Base-by-base conservation (phyloP, 176 grass and related monocot species). In the Poa pratensis region DNA sequence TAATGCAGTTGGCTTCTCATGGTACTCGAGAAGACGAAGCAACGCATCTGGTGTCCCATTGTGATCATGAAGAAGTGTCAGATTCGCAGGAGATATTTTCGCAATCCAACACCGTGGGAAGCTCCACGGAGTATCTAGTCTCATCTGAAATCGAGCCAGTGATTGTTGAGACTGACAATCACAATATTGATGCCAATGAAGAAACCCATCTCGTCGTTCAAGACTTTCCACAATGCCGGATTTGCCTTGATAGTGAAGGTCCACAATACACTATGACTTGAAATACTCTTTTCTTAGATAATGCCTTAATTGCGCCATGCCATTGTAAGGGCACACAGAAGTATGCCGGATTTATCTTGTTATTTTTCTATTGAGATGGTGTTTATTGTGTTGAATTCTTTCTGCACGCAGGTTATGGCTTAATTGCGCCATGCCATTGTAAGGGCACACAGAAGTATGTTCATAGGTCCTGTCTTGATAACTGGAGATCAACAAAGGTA, bases 401-500 rank as follows among this genome's bases (percentile, higher is more conserved):
- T 17, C 35, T 85, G 43, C 54, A 75, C 69, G 64, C 78, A 98
- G 96, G 91, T 76, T 89, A 92, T 80, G 96, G 92, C 87, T 78
- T 98, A 73, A 98, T 98, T 83, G 93, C 96, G 0, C 96, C 96
- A 26, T 98, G 96, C 86, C 84, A 87, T 79, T 98, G 96, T 73
- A 95, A 88, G 82, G 93, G 96, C 66, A 98, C 96, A 79, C 96
- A 98, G 69, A 98, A 98, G 55, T 98, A 92, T 88, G 96, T 98
- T 45, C 96, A 98, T 67, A 82, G 96, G 76, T 90, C 93, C 27
- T 98, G 96, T 83, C 93, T 98, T 78, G 96, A 98, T 84, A 89
- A 95, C 62, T 98, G 96, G 96, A 93, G 96, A 87, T 98, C 96
- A 65, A 98, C 93, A 59, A 98, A 98, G 91, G 96, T 95, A 82